Evolutionary conservation across 495 filamentous ascomycete species (phyloP).

Genomic region (Chaetomium tenue): DNA sequence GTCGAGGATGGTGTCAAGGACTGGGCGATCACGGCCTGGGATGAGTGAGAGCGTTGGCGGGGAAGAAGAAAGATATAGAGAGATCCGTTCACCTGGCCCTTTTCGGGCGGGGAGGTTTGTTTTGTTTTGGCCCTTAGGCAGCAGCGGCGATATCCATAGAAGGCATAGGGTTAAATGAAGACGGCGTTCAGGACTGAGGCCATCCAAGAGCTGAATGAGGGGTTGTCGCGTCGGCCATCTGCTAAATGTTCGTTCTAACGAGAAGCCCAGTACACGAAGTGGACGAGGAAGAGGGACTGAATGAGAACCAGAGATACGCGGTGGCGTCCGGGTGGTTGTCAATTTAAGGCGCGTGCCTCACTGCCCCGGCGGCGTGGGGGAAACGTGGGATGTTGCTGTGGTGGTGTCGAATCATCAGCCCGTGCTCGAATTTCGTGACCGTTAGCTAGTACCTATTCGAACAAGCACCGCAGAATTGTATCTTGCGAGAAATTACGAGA

Average conservation of each 20-base stretch:
- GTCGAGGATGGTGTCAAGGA: conserved; percentile 55
- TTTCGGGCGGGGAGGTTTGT: background rate
- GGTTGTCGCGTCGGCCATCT: background rate
- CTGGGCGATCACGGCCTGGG: conserved; percentile 63
- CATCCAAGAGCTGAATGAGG: background rate
- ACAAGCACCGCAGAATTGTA: background rate
- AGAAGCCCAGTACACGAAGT: background rate
- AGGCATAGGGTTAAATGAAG: conserved; percentile 1
- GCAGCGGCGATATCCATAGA: conserved; percentile 22
- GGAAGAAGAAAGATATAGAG: background rate
- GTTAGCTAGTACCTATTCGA: background rate
- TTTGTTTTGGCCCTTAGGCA: conserved; percentile 2
- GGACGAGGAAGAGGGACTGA: background rate
- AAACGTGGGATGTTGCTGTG: conserved; percentile 38
- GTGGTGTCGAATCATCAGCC: conserved; percentile 27
- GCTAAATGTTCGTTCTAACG: too few relatives aligned
- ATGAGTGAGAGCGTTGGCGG: conserved; percentile 17
- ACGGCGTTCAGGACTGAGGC: background rate
- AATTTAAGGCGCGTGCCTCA: conserved; percentile 27
- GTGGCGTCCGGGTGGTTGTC: conserved; percentile 21
- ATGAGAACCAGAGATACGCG: conserved; percentile 5
- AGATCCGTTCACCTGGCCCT: background rate
- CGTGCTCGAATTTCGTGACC: conserved; percentile 27
- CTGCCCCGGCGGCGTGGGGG: conserved; percentile 33
- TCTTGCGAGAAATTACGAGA: background rate